Base-by-base conservation (phyloP, 2,329 filamentous ascomycete genomes). In the Arthroderma sp. region DNA sequence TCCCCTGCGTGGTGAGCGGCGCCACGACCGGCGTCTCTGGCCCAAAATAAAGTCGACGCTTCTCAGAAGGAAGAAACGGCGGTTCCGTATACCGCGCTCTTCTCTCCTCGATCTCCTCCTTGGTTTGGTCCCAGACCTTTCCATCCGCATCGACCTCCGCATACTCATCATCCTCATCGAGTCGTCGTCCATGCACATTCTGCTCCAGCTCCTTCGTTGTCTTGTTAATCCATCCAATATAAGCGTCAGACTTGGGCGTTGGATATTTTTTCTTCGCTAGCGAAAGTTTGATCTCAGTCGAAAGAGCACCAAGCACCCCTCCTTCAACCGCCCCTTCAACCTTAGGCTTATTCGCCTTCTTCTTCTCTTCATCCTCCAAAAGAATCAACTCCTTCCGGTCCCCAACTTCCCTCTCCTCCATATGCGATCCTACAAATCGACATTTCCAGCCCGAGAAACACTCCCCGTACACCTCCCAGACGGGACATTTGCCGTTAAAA, bases 1-100 rank as follows among this genome's bases (percentile, higher is more conserved):
- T 98, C 38, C 91, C 91, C 65, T 96, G 91, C 0, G 91, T 98
- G 1, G 91, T 98, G 40, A 98, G 73, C 32, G 91, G 91, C 4
- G 91, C 91, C n/a, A 98, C 71, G 7, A 88, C 78, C 0, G 91
- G 91, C 1, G 91, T 98, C 61, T 96, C 89, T 1, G 81, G 78
- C 4, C 88, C 88, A 63, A 96, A 96, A 66, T 98, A 96, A 45
- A 98, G 72, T 42, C 81, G 79, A 47, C 91, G 78, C 70, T 98
- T 98, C 67, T 98, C 91, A 0, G 89, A 95, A 1, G 91, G 80
- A 57, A 83, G 77, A 58, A 95, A 80, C 0, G 89, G 89, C 27
- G 86, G 81, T 48, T 96, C 88, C n/a, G 78, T 73, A 59, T 83
- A 96, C 47, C 75, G 73, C 5, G 91, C 89, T 43, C 85, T 76